Conservation (phyloP, 139 green algal species). For the Limnomonas spitsbergensis region DNA sequence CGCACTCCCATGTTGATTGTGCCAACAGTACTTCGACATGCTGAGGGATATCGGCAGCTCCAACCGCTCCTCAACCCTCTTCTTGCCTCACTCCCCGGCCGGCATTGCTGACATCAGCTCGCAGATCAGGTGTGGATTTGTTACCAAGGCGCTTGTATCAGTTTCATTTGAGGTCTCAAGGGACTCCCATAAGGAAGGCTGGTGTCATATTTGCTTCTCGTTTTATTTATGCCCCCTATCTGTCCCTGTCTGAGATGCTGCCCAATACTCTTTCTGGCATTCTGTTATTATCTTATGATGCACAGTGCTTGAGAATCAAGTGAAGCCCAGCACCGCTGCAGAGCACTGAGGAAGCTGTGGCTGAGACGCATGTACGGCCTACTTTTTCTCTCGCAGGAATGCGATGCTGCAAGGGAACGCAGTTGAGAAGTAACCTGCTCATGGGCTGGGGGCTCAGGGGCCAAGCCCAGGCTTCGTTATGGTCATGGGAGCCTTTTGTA, state of each 20-base stretch:
- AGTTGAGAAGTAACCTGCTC: too few species aligned
- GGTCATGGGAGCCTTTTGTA: too few species aligned
- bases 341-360: neutral
- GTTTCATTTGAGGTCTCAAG: too few species aligned
- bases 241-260: neutral
- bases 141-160: neutral
- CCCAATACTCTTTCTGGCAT: neutral
- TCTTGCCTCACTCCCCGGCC: constrained; percentile 71
- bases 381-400: neutral
- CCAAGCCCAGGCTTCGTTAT: too few species aligned
- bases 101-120: constrained; percentile 59
- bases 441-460: too few species aligned
- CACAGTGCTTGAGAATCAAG: neutral
- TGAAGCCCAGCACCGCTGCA: neutral
- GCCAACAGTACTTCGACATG: constrained; percentile 92
- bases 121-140: constrained; percentile 42
- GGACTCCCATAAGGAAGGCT: too few species aligned
- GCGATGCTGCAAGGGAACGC: neutral
- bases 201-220: too few species aligned
- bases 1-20: too few species aligned
- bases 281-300: neutral
- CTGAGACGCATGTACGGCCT: too few species aligned
- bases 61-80: constrained; percentile 62
- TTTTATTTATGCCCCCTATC: neutral
- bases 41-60: constrained; percentile 68